Evolutionary conservation across 2,329 filamentous ascomycete genomes (phyloP).

Genomic region (Penicillium griseofulvum): DNA sequence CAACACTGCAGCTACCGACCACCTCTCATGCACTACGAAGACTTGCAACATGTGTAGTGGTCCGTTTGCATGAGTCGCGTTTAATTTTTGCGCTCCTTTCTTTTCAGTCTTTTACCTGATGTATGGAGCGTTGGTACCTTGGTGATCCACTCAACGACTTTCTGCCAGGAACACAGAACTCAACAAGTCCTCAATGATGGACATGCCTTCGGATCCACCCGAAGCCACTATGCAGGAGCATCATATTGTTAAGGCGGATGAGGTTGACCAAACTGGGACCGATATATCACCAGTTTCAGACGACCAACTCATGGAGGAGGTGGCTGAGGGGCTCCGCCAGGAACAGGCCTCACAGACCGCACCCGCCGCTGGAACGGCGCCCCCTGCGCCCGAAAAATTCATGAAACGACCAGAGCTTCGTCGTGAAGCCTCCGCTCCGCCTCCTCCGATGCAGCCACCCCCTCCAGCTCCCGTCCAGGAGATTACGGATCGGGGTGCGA

Average conservation of each 20-base stretch:
- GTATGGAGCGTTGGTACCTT: constrained; percentile 2
- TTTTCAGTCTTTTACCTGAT: constrained; percentile 5
- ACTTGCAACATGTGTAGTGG: neutral
- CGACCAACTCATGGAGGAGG: constrained; percentile 44
- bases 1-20: neutral
- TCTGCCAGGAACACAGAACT: constrained; percentile 4
- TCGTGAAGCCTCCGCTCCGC: constrained; percentile 39
- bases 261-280: constrained; percentile 49
- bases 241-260: constrained; percentile 50
- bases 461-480: constrained; percentile 47
- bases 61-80: neutral
- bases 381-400: constrained; percentile 16
- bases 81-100: neutral
- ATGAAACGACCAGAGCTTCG: constrained; percentile 37
- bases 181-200: constrained; percentile 23
- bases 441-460: constrained; percentile 46
- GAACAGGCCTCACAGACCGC: constrained; percentile 29
- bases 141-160: constrained; percentile 5
- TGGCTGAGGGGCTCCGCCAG: constrained; percentile 39
- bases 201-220: constrained; percentile 21
- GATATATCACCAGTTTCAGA: constrained; percentile 47
- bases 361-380: constrained; percentile 7
- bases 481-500: constrained; percentile 45
- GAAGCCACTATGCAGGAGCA: constrained; percentile 32
- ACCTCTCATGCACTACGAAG: neutral